phyloP scores from a whole-genome alignment of 345 rosid genomes.

The Acer yangbiense region DNA sequence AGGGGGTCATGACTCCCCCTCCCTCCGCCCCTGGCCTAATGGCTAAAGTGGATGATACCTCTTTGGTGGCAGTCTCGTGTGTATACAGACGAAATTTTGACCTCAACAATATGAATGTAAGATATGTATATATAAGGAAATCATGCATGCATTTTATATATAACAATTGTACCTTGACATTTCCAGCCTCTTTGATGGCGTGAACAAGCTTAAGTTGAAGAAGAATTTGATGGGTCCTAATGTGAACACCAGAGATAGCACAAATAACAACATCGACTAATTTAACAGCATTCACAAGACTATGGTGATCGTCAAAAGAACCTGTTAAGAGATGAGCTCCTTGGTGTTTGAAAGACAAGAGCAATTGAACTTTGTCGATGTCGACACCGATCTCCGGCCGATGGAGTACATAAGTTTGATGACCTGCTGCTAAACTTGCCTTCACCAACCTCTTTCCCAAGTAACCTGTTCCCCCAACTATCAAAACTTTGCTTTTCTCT shows the following conservation, averaged over 20 bases:
- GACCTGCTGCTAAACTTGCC: slow-evolving; percentile 73
- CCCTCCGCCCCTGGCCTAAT: too few relatives aligned
- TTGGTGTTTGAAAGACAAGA: slow-evolving; percentile 54
- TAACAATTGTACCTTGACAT: slow-evolving; percentile 54
- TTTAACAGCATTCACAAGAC: slow-evolving; percentile 59
- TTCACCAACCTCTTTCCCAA: slow-evolving; percentile 75
- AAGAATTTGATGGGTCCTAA: slow-evolving; percentile 71
- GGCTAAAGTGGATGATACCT: too few relatives aligned
- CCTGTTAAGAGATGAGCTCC: slow-evolving; percentile 64
- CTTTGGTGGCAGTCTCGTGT: too few relatives aligned
- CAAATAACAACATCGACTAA: slow-evolving; percentile 75
- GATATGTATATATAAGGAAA: too few relatives aligned
- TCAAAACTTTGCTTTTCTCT: slow-evolving; percentile 56
- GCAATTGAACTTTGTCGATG: slow-evolving; percentile 70
- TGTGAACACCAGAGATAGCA: slow-evolving; percentile 81
- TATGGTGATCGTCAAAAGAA: slow-evolving; percentile 57
- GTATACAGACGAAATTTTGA: too few relatives aligned
- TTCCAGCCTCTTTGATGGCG: slow-evolving; percentile 88
- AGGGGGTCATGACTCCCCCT: too few relatives aligned
- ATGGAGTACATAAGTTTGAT: slow-evolving; percentile 59
- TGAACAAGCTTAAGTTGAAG: slow-evolving; percentile 83
- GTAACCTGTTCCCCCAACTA: slow-evolving; percentile 80
- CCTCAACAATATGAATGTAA: too few relatives aligned
- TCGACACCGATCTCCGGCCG: slow-evolving; percentile 68
- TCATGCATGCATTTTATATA: too few relatives aligned